phyloP scores from a whole-genome alignment of 1,284 basidiomycete genomes.

The Afroboletus lepidellus region DNA sequence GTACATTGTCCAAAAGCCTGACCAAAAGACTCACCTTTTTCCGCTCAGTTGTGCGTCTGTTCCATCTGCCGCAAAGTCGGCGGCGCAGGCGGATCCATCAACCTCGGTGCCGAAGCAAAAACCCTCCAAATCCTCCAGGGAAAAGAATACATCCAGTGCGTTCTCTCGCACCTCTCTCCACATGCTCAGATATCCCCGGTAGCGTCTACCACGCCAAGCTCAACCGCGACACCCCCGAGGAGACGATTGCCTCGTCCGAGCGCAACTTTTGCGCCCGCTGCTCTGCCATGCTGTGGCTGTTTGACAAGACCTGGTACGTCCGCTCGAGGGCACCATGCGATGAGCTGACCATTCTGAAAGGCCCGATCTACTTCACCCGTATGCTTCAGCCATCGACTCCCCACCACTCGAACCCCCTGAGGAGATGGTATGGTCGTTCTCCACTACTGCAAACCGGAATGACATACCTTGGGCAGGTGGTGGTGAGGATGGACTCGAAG shows the following conservation, averaged over 20 bases:
- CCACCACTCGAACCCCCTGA: conserved; percentile 47
- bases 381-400: conserved; percentile 58
- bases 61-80: conserved; percentile 67
- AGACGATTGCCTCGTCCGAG: conserved; percentile 49
- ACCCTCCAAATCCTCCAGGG: conserved; percentile 50
- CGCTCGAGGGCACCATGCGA: neutral
- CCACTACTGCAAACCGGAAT: too few species aligned
- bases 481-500: conserved; percentile 47
- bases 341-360: conserved; percentile 28
- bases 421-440: conserved; percentile 44
- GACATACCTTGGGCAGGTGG: conserved; percentile 38
- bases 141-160: conserved; percentile 50
- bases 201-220: conserved; percentile 58
- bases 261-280: conserved; percentile 59
- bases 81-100: conserved; percentile 57
- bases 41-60: conserved; percentile 50
- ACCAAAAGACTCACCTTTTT: neutral
- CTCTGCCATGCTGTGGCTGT: conserved; percentile 62
- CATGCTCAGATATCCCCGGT: neutral
- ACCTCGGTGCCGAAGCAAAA: conserved; percentile 49
- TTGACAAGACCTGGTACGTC: conserved; percentile 47
- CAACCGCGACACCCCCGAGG: conserved; percentile 47
- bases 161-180: neutral
- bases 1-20: conserved; percentile 29
- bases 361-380: conserved; percentile 61